Evolutionary conservation across 176 grass and related monocot species (phyloP).

Genomic region (Stipa capillata): DNA sequence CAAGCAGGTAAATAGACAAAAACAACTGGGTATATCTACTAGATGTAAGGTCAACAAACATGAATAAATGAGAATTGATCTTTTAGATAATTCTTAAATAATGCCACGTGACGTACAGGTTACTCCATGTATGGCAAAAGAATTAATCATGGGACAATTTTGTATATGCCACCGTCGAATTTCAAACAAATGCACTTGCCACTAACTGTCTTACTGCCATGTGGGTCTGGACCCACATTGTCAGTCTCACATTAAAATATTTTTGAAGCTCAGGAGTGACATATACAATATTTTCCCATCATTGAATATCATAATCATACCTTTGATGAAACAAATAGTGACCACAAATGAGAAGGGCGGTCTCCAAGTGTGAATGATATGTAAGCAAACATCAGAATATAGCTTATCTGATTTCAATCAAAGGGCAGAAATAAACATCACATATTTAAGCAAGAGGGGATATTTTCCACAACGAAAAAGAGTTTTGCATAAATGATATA

Average conservation of each 20-base stretch:
- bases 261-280: neutral
- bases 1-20: neutral
- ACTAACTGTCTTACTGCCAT: neutral
- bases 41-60: neutral
- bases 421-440: constrained; percentile 17
- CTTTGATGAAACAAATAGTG: constrained; percentile 87
- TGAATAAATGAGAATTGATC: constrained; percentile 9
- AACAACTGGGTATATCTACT: neutral
- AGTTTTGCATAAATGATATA: constrained; percentile 6
- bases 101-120: neutral
- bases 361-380: constrained; percentile 92
- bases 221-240: neutral
- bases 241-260: neutral
- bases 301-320: constrained; percentile 29
- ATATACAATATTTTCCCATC: neutral
- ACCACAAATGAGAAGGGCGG: constrained; percentile 39
- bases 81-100: constrained; percentile 12
- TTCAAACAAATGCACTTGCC: neutral
- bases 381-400: constrained; percentile 97
- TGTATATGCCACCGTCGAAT: neutral
- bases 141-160: neutral
- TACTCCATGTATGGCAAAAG: neutral
- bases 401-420: constrained; percentile 81
- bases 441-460: neutral
- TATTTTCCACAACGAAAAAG: constrained; percentile 24